Evolutionary conservation across 495 filamentous ascomycete species (phyloP).

Genomic region (Penicillium ucsense): DNA sequence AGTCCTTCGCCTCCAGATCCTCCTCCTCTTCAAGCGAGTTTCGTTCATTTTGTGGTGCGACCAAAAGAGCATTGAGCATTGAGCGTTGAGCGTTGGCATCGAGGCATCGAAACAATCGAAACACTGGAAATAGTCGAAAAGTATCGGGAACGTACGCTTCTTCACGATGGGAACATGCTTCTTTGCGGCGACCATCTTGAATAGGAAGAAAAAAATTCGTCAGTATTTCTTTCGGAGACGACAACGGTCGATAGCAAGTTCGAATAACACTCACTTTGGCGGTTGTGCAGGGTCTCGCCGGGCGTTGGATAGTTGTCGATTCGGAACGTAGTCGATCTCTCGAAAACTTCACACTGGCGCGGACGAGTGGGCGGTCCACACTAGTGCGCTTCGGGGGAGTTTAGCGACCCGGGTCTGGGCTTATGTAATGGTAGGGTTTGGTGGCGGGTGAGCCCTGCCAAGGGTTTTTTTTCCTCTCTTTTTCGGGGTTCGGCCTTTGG

Average conservation of each 20-base stretch:
- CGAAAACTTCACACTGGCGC: slow-evolving; percentile 30
- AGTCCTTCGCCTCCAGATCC: neutral
- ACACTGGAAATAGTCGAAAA: slow-evolving; percentile 2
- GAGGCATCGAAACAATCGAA: slow-evolving; percentile 4
- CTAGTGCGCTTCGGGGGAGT: slow-evolving; percentile 28
- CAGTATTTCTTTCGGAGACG: slow-evolving; percentile 10
- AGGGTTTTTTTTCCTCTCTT: slow-evolving; percentile 7
- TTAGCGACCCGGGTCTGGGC: slow-evolving; percentile 26
- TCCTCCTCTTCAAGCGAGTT: slow-evolving; percentile 8
- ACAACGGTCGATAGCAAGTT: neutral
- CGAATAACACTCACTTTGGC: slow-evolving; percentile 32
- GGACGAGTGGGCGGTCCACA: slow-evolving; percentile 23
- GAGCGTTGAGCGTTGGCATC: slow-evolving; percentile 19
- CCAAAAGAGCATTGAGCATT: slow-evolving; percentile 12
- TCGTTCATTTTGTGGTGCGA: neutral
- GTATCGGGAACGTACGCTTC: slow-evolving; percentile 71
- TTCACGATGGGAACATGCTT: slow-evolving; percentile 98
- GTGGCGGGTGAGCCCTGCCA: slow-evolving; percentile 17
- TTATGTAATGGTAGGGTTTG: slow-evolving; percentile 22
- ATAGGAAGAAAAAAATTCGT: slow-evolving; percentile 4
- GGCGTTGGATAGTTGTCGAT: slow-evolving; percentile 42
- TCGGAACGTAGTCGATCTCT: slow-evolving; percentile 35
- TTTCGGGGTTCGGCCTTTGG: too few species aligned
- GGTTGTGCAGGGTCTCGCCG: slow-evolving; percentile 34
- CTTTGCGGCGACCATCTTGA: slow-evolving; percentile 94